Evolutionary conservation across 192 early-diverging fungal species (phyloP).

Genomic region (Backusella mclennaniae): DNA sequence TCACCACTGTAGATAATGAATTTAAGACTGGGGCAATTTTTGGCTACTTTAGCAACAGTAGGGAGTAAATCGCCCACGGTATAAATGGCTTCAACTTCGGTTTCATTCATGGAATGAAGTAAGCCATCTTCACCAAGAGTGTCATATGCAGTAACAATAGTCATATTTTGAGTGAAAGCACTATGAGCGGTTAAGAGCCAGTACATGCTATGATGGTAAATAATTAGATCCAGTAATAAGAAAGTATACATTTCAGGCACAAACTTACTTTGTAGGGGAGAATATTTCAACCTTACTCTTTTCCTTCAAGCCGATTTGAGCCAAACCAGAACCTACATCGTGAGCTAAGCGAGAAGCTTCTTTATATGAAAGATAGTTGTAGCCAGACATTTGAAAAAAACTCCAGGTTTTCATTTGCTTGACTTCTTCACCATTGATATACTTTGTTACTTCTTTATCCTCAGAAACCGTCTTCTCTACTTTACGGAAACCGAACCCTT

Average conservation of each 20-base stretch:
- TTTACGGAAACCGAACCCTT: constrained; percentile 69
- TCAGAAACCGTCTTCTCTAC: constrained; percentile 68
- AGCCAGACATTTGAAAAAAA: constrained; percentile 77
- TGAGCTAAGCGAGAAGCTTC: constrained; percentile 57
- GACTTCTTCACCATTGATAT: constrained; percentile 52
- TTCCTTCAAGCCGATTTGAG: constrained; percentile 55
- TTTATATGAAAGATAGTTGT: constrained; percentile 77
- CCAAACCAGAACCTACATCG: constrained; percentile 71
- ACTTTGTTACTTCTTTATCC: constrained; percentile 69
- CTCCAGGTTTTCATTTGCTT: constrained; percentile 81
- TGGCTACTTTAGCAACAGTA: constrained; percentile 59
- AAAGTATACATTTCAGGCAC: neutral
- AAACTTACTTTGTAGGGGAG: constrained; percentile 64
- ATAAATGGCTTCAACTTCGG: constrained; percentile 68
- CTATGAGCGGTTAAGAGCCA: constrained; percentile 73
- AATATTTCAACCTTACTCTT: constrained; percentile 60
- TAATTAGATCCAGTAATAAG: neutral
- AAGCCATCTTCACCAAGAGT: constrained; percentile 86
- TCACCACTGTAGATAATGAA: constrained; percentile 72
- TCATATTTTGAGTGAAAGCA: constrained; percentile 73
- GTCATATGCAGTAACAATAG: constrained; percentile 86
- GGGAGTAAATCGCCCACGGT: constrained; percentile 72
- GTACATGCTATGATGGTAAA: constrained; percentile 40
- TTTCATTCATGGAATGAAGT: constrained; percentile 80
- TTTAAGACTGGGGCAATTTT: constrained; percentile 60